phyloP scores from a whole-genome alignment of 371 early-diverging fungal species.

The Capniomyces stellatus region DNA sequence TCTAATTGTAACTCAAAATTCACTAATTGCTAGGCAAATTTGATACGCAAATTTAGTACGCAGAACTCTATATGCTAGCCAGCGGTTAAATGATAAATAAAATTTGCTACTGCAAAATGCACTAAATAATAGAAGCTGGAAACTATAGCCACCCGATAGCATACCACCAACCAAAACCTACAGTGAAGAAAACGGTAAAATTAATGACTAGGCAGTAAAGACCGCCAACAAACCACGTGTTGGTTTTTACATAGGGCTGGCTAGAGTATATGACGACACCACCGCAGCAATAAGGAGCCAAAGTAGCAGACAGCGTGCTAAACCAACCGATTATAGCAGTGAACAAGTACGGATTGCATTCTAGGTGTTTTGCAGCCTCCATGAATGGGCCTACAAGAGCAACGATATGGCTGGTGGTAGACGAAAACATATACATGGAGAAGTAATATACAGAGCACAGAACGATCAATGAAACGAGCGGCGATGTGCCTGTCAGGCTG shows the following conservation, averaged over 20 bases:
- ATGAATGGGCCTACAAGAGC: constrained; percentile 57
- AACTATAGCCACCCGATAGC: constrained; percentile 32
- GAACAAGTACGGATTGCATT: neutral
- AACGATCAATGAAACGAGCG: constrained; percentile 18
- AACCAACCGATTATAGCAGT: neutral
- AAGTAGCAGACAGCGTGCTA: neutral
- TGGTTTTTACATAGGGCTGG: neutral
- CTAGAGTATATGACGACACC: neutral
- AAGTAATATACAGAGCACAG: constrained; percentile 45
- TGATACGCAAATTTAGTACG: too few relatives aligned
- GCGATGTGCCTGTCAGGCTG: constrained; percentile 11
- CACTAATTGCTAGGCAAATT: too few relatives aligned
- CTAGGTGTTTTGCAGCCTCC: constrained; percentile 34
- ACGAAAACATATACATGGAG: constrained; percentile 52
- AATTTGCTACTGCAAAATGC: too few relatives aligned
- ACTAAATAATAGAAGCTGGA: too few relatives aligned
- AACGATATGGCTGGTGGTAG: constrained; percentile 41
- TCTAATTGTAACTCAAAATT: too few relatives aligned
- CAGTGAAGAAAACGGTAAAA: constrained; percentile 33
- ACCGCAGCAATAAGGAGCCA: neutral
- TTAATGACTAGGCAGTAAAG: constrained; percentile 21
- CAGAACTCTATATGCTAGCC: too few relatives aligned
- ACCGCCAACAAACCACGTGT: neutral
- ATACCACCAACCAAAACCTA: constrained; percentile 54
- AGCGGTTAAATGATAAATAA: too few relatives aligned